Base-by-base conservation (phyloP, 306 rosid genomes). In the Castanopsis chinensis region DNA sequence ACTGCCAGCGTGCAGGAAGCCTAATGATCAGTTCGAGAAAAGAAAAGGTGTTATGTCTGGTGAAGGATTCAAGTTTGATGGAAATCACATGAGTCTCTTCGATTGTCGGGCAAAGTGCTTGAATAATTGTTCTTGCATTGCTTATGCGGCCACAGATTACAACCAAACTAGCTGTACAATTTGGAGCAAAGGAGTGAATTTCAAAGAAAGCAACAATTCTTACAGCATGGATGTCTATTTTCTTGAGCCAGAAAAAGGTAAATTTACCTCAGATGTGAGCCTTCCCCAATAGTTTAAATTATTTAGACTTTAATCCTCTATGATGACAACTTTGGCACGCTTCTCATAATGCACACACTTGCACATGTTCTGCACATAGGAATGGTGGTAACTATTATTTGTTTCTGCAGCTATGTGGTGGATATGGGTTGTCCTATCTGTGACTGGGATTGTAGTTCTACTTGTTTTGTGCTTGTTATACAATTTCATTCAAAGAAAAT, bases 391-490 rank as follows among this genome's bases (percentile, higher is more conserved):
- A 56, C 60, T 56, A 56, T 56, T 20, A 56, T 20, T 56, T 20
- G 64, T 37, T 81, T 25, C 80, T 74, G 85, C 20, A 61, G 75
- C 5, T 3, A 81, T 32, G 52, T 52, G 88, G 88, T 78, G 85
- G 85, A 78, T 65, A 72, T 76, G 82, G 84, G 64, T 84, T 33
- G n/a, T 76, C 43, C 33, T 15, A 76, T 78, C 69, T 14, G 41
- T 80, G 4, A 83, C 69, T 57, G 61, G 72, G 59, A 45, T 54
- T 17, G 2, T 76, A 23, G 69, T 76, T 76, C 5, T 53, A n/a
- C 52, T 52, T 51, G 21, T 27, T 11, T 23, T 77, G 4, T 65
- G 56, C 70, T 84, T 49, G 28, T 72, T 67, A 49, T 56, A 63
- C 72, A 21, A 3, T 71, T 64, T 4, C 9, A 53, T 51, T 14